phyloP scores from a whole-genome alignment of 345 rosid species.

The Gossypium stocksii region DNA sequence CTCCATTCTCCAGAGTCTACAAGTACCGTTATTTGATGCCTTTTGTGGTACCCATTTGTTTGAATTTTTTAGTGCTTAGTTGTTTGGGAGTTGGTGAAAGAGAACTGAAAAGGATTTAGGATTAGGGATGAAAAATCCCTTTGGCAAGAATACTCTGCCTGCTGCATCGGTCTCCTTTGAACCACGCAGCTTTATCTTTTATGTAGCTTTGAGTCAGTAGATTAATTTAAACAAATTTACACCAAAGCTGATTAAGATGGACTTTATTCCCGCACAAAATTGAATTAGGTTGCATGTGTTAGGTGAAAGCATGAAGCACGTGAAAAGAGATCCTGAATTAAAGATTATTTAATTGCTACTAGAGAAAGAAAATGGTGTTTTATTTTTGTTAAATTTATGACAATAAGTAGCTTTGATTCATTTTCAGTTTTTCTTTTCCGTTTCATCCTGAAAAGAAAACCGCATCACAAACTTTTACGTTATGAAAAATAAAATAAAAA shows the following conservation, averaged over 20 bases:
- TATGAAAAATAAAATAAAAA: no score
- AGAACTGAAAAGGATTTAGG: background rate
- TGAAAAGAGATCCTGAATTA: background rate
- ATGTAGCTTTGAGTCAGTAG: background rate
- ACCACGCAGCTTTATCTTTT: background rate
- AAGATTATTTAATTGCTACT: background rate
- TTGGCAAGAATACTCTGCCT: background rate
- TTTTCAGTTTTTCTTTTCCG: no score
- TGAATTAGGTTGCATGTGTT: background rate
- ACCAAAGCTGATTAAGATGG: background rate
- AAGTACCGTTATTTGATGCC: background rate
- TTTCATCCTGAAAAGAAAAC: no score
- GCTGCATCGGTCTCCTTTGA: background rate
- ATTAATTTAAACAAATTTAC: background rate
- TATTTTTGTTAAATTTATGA: no score
- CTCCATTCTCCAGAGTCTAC: background rate
- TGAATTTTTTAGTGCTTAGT: background rate
- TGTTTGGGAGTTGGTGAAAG: constrained; percentile 5
- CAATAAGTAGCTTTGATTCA: no score
- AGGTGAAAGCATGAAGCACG: background rate
- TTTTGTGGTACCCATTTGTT: background rate
- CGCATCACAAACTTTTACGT: background rate
- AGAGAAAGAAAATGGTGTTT: no score
- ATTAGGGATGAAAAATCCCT: constrained; percentile 3
- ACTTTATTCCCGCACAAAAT: background rate